Base-by-base conservation (phyloP, 768 basidiomycete genomes). In the Clitopilus passeckerianus region DNA sequence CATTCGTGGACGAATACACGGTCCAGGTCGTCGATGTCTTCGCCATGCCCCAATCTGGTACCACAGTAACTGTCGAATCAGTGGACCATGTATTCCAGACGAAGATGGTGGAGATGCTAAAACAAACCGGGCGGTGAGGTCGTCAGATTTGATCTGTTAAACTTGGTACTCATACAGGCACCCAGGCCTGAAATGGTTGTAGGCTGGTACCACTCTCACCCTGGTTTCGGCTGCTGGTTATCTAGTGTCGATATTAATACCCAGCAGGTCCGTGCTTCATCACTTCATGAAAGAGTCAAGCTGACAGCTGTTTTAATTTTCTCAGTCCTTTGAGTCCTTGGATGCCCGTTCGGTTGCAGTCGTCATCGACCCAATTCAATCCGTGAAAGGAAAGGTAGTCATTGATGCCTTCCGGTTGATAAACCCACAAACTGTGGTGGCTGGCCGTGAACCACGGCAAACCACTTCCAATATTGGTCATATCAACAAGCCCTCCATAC, bases 201-300 rank as follows among this genome's bases (percentile, higher is more conserved):
- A 1, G 97, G 97, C 3, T 99, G 97, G 97, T 99, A 99, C 70
- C 97, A 99, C 75, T 98, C 97, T 37, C 97, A 99, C 79, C 97
- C 97, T 58, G 97, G 97, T 35, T 99, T 98, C 74, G 97, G 97
- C 5, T 99, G 97, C 72, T 99, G 97, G 97, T 79, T 99, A 41
- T 98, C 95, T 52, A 95, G 93, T 66, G 96, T 98, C 20, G 97
- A 99, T 76, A 95, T 98, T 70, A 97, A 98, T 75, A 99, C 97
- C 4, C 97, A 99, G 69, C 97, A 98, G 79, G 95, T 90, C 57
- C 61, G 77, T 68, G 34, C 24, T 24, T 52, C 61, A 22, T 33
- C 33, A 10, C 24, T 24, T 23, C 35, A 34, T 50, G 16, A 30
- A 43, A 30, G 30, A 8, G 27, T 4, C 46, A 37, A 3, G 50